Conservation (phyloP, 176 grass and related monocot genomes). For the Avena eriantha region DNA sequence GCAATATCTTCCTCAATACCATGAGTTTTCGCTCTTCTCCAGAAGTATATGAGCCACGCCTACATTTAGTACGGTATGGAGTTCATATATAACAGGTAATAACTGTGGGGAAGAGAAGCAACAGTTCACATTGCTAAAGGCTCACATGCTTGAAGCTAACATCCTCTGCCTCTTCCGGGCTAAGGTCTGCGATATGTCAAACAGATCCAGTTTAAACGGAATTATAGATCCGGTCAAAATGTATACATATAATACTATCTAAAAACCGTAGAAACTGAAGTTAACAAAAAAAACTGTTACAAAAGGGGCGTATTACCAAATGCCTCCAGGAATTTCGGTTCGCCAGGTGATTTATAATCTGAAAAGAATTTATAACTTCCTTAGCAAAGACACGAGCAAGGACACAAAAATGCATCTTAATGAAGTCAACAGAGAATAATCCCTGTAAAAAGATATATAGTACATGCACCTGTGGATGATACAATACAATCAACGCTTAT, state of each 20-base stretch:
- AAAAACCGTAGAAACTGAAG: neutral
- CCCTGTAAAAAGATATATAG: neutral
- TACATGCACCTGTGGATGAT: conserved; percentile 20
- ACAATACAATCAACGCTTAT: neutral
- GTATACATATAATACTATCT: neutral
- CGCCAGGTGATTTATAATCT: conserved; percentile 97
- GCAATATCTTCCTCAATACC: conserved; percentile 97
- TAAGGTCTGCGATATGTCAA: conserved; percentile 80
- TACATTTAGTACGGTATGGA: conserved; percentile 35
- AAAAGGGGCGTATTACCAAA: conserved; percentile 63
- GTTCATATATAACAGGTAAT: conserved; percentile 36
- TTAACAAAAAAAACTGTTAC: conserved; percentile 27
- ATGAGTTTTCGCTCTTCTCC: conserved; percentile 92
- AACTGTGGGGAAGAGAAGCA: conserved; percentile 8
- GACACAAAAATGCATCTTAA: neutral
- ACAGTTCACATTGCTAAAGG: conserved; percentile 40
- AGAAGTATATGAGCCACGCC: conserved; percentile 97
- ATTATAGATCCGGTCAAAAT: conserved; percentile 39
- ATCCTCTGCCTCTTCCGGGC: conserved; percentile 89
- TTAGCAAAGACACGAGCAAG: conserved; percentile 36
- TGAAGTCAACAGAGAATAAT: neutral
- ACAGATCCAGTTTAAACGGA: conserved; percentile 28
- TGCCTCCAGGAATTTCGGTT: conserved; percentile 94
- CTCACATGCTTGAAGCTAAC: conserved; percentile 93
- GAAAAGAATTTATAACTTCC: conserved; percentile 41